These are phyloP conservation scores for Picea glauca DNA, from an alignment of 75 land plant species.

Conservation along the genomic window DNA sequence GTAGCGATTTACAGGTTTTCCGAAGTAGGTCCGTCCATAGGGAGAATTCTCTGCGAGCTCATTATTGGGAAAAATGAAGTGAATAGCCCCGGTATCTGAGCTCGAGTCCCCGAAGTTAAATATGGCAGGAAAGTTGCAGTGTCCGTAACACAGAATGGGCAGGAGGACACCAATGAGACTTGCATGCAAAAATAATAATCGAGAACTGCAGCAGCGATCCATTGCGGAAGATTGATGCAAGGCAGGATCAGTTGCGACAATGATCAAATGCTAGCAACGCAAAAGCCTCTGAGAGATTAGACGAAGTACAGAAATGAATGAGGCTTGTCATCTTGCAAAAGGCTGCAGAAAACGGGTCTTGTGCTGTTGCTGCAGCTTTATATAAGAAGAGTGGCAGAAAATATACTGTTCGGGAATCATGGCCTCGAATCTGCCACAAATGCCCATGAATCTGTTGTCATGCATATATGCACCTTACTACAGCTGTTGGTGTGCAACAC, in stretches of 20 bases:
- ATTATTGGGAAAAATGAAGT: slow-evolving; percentile 10
- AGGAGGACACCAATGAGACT: too few species aligned
- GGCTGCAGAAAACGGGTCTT: neutral
- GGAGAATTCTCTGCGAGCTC: slow-evolving; percentile 15
- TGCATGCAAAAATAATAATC: too few species aligned
- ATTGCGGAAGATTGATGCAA: too few species aligned
- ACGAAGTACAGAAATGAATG: neutral
- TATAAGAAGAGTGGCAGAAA: too few species aligned
- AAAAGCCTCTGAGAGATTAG: neutral
- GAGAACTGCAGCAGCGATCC: too few species aligned
- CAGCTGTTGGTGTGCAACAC: too few species aligned
- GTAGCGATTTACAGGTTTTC: slow-evolving; percentile 12
- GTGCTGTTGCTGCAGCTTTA: neutral
- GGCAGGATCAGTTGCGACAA: neutral
- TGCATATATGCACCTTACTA: too few species aligned
- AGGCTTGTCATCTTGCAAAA: neutral
- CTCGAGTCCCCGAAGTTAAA: slow-evolving; percentile 21
- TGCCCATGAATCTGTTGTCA: too few species aligned
- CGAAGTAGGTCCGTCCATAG: slow-evolving; percentile 25
- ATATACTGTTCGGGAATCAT: too few species aligned
- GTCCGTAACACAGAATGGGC: neutral
- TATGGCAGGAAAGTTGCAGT: neutral
- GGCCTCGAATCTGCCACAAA: too few species aligned
- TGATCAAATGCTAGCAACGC: neutral
- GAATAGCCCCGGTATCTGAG: slow-evolving; percentile 23